Conservation (phyloP, 192 early-diverging fungal species). For the Chytriomyces sp. region DNA sequence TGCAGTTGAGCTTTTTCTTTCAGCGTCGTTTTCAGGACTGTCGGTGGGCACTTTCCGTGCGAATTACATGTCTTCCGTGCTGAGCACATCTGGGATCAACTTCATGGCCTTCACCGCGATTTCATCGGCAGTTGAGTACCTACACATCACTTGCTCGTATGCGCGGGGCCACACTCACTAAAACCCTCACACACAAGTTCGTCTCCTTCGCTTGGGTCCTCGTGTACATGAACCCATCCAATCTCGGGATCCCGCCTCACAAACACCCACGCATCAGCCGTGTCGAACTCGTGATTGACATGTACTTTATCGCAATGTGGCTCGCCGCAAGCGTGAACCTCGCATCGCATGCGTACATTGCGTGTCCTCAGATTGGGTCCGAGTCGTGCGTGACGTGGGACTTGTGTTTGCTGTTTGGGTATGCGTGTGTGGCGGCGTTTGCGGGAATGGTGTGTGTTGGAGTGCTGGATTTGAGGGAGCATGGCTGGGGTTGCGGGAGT, state of each 20-base stretch:
- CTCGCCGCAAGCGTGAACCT: slow-evolving; percentile 43
- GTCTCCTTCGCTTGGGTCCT: slow-evolving; percentile 54
- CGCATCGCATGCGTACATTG: slow-evolving; percentile 38
- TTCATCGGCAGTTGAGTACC: slow-evolving; percentile 41
- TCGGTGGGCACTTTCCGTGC: slow-evolving; percentile 51
- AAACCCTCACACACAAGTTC: slow-evolving; percentile 37
- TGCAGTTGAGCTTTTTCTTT: not conserved
- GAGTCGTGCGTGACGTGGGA: slow-evolving; percentile 40
- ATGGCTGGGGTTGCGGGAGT: slow-evolving; percentile 34
- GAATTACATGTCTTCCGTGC: slow-evolving; percentile 49
- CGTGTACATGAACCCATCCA: slow-evolving; percentile 53
- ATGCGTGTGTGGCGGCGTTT: slow-evolving; percentile 37
- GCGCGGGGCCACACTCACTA: not conserved
- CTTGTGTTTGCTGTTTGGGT: slow-evolving; percentile 51
- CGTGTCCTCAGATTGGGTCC: slow-evolving; percentile 29
- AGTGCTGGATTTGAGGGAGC: slow-evolving; percentile 38
- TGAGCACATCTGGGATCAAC: slow-evolving; percentile 51
- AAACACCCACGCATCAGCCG: slow-evolving; percentile 53
- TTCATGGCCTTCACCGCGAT: slow-evolving; percentile 51
- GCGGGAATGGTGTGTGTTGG: slow-evolving; percentile 44
- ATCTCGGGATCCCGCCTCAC: slow-evolving; percentile 50
- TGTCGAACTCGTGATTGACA: slow-evolving; percentile 49
- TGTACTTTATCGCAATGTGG: slow-evolving; percentile 49
- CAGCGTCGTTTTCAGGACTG: slow-evolving; percentile 41
- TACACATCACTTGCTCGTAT: not conserved